phyloP scores from a whole-genome alignment of 768 basidiomycete genomes.

The Psilocybe sp. region DNA sequence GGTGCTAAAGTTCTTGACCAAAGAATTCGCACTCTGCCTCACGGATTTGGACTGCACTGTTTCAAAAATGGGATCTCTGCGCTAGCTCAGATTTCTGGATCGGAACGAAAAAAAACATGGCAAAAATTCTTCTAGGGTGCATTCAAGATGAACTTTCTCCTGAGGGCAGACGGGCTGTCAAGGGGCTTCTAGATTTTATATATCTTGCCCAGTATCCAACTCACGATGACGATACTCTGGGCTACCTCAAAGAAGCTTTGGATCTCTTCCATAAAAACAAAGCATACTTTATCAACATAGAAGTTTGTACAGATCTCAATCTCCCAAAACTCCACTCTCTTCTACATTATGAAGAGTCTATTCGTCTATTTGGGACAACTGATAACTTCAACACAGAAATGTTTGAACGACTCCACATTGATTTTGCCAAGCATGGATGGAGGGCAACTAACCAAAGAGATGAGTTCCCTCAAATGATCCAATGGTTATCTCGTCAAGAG shows the following conservation, averaged over 20 bases:
- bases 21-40: conserved; percentile 28
- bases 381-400: conserved; percentile 31
- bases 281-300: conserved; percentile 5
- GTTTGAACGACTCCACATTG: conserved; percentile 34
- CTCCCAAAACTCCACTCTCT: conserved; percentile 25
- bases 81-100: conserved; percentile 36
- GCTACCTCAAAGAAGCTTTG: conserved; percentile 7
- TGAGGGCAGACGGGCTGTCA: conserved; percentile 11
- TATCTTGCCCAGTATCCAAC: conserved; percentile 23
- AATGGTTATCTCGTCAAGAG: conserved; percentile 32
- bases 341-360: conserved; percentile 17
- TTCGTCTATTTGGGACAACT: conserved; percentile 23
- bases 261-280: conserved; percentile 10
- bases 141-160: conserved; percentile 17
- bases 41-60: conserved; percentile 23
- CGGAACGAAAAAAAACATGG: conserved; percentile 33
- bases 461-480: conserved; percentile 33
- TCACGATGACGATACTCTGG: conserved; percentile 21
- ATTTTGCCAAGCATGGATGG: conserved; percentile 32
- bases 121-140: conserved; percentile 25
- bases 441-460: conserved; percentile 23
- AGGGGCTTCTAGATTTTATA: conserved; percentile 28
- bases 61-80: conserved; percentile 38
- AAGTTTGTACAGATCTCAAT: conserved; percentile 26
- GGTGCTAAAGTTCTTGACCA: conserved; percentile 13